A percentile compares a stretch with the other conserved stretches of the same genome.
phyloP scores from a whole-genome alignment of 2,329 filamentous ascomycete genomes.

The Talaromyces rugulosus region DNA sequence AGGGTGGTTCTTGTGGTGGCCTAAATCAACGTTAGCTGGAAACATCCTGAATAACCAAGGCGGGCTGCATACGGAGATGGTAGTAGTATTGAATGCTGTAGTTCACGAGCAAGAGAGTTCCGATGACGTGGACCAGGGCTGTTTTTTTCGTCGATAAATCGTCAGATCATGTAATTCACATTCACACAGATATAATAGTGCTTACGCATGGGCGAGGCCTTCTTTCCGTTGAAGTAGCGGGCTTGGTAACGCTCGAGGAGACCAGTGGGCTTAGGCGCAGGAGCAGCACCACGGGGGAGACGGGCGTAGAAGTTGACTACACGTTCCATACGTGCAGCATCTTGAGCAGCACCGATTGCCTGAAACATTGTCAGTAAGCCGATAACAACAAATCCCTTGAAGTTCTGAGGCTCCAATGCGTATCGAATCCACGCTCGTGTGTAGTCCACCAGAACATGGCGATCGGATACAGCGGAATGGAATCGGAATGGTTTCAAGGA shows the following conservation, averaged over 20 bases:
- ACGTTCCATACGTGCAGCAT: slow-evolving; percentile 95
- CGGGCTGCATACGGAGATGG: slow-evolving; percentile 78
- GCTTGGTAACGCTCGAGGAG: slow-evolving; percentile 81
- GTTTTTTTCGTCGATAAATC: slow-evolving; percentile 17
- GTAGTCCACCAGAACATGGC: neutral
- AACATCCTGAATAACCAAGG: neutral
- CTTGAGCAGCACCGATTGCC: slow-evolving; percentile 91
- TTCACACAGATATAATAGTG: slow-evolving; percentile 21
- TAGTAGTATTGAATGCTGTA: slow-evolving; percentile 99
- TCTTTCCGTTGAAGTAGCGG: slow-evolving; percentile 83
- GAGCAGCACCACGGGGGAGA: slow-evolving; percentile 87
- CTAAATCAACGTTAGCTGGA: slow-evolving; percentile 44
- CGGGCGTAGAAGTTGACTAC: slow-evolving; percentile 99
- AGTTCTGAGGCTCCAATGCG: neutral
- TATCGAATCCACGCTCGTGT: neutral
- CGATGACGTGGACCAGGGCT: slow-evolving; percentile 88
- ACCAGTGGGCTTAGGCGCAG: slow-evolving; percentile 75
- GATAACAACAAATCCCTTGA: neutral
- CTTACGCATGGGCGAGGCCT: slow-evolving; percentile 82
- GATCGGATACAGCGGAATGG: neutral
- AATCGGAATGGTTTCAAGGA: neutral
- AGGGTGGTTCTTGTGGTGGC: slow-evolving; percentile 99
- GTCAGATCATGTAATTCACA: slow-evolving; percentile 2
- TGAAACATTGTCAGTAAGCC: slow-evolving; percentile 45
- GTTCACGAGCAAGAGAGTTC: slow-evolving; percentile 71